A percentile compares a stretch with the other conserved stretches of the same genome.
Conservation (phyloP, 176 grass and related monocot genomes). For the Musa acuminata region DNA sequence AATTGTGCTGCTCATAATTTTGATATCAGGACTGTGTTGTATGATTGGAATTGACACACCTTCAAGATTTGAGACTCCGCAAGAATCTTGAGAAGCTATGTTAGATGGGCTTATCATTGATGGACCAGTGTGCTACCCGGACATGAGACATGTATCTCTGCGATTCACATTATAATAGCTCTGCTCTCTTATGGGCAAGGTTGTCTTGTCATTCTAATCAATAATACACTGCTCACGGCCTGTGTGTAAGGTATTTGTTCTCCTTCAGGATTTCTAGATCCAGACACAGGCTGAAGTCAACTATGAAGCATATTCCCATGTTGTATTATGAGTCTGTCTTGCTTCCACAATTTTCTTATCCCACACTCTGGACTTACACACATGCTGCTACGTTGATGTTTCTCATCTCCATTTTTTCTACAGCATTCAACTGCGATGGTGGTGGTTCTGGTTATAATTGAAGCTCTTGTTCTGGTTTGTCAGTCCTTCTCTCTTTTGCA, state of each 20-base stretch:
- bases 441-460: too few species aligned
- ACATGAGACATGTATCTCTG: neutral
- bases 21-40: constrained; percentile 90
- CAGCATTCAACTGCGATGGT: too few species aligned
- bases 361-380: neutral
- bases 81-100: constrained; percentile 39
- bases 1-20: constrained; percentile 83
- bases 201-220: constrained; percentile 4
- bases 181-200: neutral
- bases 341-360: neutral
- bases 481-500: too few species aligned
- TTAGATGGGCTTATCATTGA: neutral
- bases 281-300: neutral
- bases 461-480: too few species aligned
- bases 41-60: constrained; percentile 95
- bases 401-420: neutral
- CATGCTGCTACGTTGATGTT: neutral
- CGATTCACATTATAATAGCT: neutral
- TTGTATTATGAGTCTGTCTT: neutral
- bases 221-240: neutral
- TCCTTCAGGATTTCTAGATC: neutral
- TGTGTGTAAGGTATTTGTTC: constrained; percentile 1
- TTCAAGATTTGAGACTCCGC: constrained; percentile 68
- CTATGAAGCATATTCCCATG: neutral
- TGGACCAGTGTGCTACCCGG: neutral